Evolutionary conservation across 139 green algal genomes (phyloP).

Genomic region (Chlamydomonas incerta): DNA sequence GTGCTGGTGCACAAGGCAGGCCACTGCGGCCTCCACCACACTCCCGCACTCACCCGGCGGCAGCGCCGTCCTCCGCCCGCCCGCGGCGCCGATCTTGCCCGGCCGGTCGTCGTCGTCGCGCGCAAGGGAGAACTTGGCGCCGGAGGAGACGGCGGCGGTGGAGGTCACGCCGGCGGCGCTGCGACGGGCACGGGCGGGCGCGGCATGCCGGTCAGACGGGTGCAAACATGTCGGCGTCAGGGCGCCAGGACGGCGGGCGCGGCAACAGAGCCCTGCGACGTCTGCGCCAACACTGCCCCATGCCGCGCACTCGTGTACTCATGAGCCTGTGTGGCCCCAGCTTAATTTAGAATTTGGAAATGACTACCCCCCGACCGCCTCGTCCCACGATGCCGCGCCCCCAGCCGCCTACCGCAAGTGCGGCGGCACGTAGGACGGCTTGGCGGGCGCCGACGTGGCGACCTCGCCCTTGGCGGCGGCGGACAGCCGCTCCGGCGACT

Average conservation of each 20-base stretch:
- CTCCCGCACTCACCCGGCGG: conserved; percentile 49
- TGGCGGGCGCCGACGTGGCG: neutral
- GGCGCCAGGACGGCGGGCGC: too few relatives aligned
- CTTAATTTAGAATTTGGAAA: too few relatives aligned
- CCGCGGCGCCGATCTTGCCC: conserved; percentile 20
- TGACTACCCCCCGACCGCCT: too few relatives aligned
- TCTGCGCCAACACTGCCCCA: too few relatives aligned
- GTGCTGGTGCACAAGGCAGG: too few relatives aligned
- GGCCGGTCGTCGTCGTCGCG: conserved; percentile 62
- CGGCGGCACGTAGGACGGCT: conserved; percentile 50
- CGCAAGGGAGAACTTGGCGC: conserved; percentile 65
- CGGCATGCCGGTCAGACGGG: too few relatives aligned
- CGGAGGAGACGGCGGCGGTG: conserved; percentile 1
- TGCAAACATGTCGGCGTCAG: too few relatives aligned
- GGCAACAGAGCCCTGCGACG: too few relatives aligned
- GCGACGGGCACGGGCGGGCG: too few relatives aligned
- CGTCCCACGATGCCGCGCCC: too few relatives aligned
- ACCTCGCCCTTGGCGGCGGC: conserved; percentile 35
- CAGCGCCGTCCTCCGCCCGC: conserved; percentile 18
- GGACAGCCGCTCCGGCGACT: conserved; percentile 66
- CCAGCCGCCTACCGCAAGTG: conserved; percentile 19
- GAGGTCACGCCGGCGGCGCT: neutral
- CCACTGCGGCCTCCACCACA: neutral
- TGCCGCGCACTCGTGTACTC: too few relatives aligned
- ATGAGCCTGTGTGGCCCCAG: too few relatives aligned